A percentile compares a stretch with the other conserved stretches of the same genome.
These are phyloP conservation scores for Aspergillus sergii DNA, from an alignment of 2,329 filamentous ascomycete genomes.

Conservation along the genomic window DNA sequence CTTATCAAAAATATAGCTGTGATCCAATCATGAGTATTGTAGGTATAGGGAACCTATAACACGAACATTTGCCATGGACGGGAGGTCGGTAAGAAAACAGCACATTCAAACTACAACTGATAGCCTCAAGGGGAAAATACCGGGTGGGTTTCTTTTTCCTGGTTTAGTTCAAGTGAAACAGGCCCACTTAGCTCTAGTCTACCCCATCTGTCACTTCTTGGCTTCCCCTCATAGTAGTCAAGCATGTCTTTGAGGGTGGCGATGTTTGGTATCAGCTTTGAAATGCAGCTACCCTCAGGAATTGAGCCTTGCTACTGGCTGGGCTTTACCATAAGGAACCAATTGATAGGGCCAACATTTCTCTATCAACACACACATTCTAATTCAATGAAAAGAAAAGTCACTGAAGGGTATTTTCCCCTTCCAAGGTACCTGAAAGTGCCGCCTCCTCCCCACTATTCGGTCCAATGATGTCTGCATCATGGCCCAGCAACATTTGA, in stretches of 20 bases:
- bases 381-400: background rate
- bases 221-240: background rate
- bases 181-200: background rate
- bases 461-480: background rate
- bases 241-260: background rate
- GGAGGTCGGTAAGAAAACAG: background rate
- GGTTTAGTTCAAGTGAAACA: background rate
- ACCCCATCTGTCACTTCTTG: background rate
- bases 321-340: background rate
- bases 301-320: too few relatives aligned
- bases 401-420: too few relatives aligned
- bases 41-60: background rate
- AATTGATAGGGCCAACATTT: background rate
- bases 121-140: too few relatives aligned
- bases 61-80: background rate
- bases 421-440: too few relatives aligned
- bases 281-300: too few relatives aligned
- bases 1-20: too few relatives aligned
- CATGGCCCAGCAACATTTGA: background rate
- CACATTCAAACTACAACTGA: too few relatives aligned
- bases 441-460: too few relatives aligned
- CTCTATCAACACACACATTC: background rate
- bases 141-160: background rate
- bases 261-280: too few relatives aligned
- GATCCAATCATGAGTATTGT: too few relatives aligned